These are phyloP conservation scores for Floccularia luteovirens DNA, from an alignment of 768 basidiomycete species.

Conservation along the genomic window DNA sequence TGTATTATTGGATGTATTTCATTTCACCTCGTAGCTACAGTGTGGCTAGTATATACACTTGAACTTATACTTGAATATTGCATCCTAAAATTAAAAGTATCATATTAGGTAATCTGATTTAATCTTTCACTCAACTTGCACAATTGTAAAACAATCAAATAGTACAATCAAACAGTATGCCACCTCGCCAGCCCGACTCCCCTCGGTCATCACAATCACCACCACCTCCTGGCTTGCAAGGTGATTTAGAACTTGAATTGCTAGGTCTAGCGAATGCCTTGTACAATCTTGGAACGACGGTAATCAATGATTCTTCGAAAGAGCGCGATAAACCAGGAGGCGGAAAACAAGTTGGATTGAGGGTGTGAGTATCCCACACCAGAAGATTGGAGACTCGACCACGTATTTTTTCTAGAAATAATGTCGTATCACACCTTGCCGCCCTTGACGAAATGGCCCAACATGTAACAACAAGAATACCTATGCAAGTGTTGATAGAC, in stretches of 20 bases:
- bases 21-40: too few species aligned
- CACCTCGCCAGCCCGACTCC: slow-evolving; percentile 37
- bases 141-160: too few species aligned
- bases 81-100: too few species aligned
- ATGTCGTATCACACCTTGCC: slow-evolving; percentile 61
- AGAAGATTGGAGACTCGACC: slow-evolving; percentile 4
- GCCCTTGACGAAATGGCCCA: slow-evolving; percentile 65
- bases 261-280: slow-evolving; percentile 70
- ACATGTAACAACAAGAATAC: slow-evolving; percentile 55
- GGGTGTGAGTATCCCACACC: slow-evolving; percentile 44
- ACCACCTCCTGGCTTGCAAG: slow-evolving; percentile 58
- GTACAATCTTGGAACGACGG: slow-evolving; percentile 78
- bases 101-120: too few species aligned
- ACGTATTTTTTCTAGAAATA: slow-evolving; percentile 43
- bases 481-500: slow-evolving; percentile 68
- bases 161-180: too few species aligned
- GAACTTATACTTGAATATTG: too few species aligned
- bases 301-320: slow-evolving; percentile 77
- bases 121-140: too few species aligned
- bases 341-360: slow-evolving; percentile 69
- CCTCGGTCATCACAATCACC: slow-evolving; percentile 72
- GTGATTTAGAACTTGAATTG: slow-evolving; percentile 70
- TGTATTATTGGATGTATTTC: too few species aligned
- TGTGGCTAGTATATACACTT: too few species aligned
- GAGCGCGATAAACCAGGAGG: slow-evolving; percentile 65